Evolutionary conservation across 2,329 filamentous ascomycete species (phyloP).

Genomic region (Mollisia scopiformis): DNA sequence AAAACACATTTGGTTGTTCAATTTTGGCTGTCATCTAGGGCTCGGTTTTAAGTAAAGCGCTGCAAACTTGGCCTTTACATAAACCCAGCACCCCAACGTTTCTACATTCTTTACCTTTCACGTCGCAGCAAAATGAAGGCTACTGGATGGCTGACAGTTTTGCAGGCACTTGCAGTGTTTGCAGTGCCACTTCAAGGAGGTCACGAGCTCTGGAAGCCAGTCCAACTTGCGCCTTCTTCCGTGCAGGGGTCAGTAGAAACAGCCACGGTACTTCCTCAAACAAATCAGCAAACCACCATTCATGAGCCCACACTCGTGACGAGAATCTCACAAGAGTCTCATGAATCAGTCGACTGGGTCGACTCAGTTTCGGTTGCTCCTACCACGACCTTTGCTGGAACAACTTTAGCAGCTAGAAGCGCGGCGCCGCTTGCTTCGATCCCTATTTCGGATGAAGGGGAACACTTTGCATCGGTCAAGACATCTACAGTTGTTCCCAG

Average conservation of each 20-base stretch:
- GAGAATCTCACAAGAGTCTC: neutral
- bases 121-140: conserved; percentile 1
- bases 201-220: neutral
- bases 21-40: neutral
- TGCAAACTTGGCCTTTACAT: neutral
- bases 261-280: neutral
- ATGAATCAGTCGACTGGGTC: neutral
- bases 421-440: neutral
- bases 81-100: conserved; percentile 2
- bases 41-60: neutral
- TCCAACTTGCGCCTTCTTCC: neutral
- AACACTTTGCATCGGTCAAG: conserved; percentile 12
- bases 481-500: conserved; percentile 23
- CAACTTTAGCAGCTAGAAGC: neutral
- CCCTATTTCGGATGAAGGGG: neutral
- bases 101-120: neutral
- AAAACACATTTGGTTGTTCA: neutral
- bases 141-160: conserved; percentile 6
- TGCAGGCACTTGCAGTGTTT: conserved; percentile 1
- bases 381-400: neutral
- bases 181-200: conserved; percentile 1
- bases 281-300: neutral
- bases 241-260: neutral
- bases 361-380: neutral
- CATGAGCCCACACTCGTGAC: neutral